Evolutionary conservation across 257 asterid genomes (phyloP).

Genomic region (Ilex asprella): DNA sequence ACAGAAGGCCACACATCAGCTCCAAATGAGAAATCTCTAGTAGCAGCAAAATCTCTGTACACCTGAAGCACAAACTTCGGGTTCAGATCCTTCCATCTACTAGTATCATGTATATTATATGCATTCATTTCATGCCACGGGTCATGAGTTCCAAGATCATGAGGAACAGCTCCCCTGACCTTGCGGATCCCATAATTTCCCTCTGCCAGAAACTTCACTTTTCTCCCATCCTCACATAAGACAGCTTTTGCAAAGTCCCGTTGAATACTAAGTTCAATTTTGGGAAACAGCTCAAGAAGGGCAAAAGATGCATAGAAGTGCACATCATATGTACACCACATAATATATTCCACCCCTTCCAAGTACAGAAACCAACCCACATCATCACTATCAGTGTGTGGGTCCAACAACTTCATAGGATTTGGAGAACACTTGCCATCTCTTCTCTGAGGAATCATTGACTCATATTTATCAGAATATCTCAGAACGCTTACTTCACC

Average conservation of each 20-base stretch:
- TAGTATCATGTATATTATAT: slow-evolving; percentile 92
- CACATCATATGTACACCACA: slow-evolving; percentile 99
- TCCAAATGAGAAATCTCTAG: slow-evolving; percentile 78
- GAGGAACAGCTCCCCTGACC: slow-evolving; percentile 92
- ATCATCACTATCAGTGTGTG: slow-evolving; percentile 43
- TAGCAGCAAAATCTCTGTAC: slow-evolving; percentile 87
- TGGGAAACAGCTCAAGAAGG: slow-evolving; percentile 87
- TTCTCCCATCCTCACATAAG: slow-evolving; percentile 66
- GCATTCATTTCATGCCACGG: slow-evolving; percentile 99
- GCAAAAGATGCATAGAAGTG: slow-evolving; percentile 99
- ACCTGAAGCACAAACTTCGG: slow-evolving; percentile 95
- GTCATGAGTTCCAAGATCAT: slow-evolving; percentile 96
- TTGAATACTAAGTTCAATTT: slow-evolving; percentile 91
- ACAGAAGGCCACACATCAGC: slow-evolving; percentile 94
- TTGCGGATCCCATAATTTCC: slow-evolving; percentile 91
- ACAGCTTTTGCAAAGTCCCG: slow-evolving; percentile 92
- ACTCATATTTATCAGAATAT: slow-evolving; percentile 27
- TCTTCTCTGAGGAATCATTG: slow-evolving; percentile 14
- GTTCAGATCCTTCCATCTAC: slow-evolving; percentile 91
- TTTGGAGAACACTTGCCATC: slow-evolving; percentile 24
- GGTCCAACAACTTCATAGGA: slow-evolving; percentile 27
- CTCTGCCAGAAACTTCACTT: slow-evolving; percentile 78
- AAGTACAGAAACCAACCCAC: slow-evolving; percentile 88
- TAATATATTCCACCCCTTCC: slow-evolving; percentile 93
- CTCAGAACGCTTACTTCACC: slow-evolving; percentile 12